These are phyloP conservation scores for Pseudogymnoascus sp. DNA, from an alignment of 2,329 filamentous ascomycete genomes.

Conservation along the genomic window DNA sequence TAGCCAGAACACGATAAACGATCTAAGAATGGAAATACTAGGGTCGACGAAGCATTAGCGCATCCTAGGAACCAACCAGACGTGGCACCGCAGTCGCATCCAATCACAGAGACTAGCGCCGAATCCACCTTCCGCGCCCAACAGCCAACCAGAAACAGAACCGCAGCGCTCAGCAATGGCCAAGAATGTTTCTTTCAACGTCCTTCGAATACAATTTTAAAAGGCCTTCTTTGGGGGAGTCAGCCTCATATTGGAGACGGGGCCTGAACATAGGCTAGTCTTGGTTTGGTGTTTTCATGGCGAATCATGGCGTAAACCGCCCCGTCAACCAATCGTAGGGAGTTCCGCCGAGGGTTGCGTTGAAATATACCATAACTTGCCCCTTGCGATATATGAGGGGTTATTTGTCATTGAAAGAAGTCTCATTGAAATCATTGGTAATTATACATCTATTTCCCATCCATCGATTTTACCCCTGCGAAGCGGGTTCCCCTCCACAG, in stretches of 20 bases:
- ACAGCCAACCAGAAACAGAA: slow-evolving; percentile 11
- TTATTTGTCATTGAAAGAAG: not conserved
- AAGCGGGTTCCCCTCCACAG: not conserved
- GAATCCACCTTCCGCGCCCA: not conserved
- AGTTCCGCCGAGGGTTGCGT: not conserved
- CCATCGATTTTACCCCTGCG: not conserved
- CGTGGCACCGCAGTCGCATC: slow-evolving; percentile 11
- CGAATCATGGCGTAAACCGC: not conserved
- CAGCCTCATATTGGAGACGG: not conserved
- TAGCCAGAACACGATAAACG: not conserved
- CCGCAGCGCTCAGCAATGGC: slow-evolving; percentile 2
- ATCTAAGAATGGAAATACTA: not conserved
- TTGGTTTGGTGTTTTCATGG: not conserved
- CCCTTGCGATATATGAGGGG: not conserved
- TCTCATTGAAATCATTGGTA: not conserved
- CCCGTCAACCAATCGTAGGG: not conserved
- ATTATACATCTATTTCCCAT: not conserved
- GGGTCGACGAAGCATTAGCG: not conserved
- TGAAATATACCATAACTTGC: not conserved
- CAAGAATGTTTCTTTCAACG: not conserved
- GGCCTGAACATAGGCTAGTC: not conserved
- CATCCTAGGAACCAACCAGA: not conserved
- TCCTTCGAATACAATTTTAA: not conserved
- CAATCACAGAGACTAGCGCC: slow-evolving; percentile 11
- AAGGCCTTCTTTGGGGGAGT: not conserved